Conservation (phyloP, 306 rosid species). For the Begonia peltatifolia region DNA sequence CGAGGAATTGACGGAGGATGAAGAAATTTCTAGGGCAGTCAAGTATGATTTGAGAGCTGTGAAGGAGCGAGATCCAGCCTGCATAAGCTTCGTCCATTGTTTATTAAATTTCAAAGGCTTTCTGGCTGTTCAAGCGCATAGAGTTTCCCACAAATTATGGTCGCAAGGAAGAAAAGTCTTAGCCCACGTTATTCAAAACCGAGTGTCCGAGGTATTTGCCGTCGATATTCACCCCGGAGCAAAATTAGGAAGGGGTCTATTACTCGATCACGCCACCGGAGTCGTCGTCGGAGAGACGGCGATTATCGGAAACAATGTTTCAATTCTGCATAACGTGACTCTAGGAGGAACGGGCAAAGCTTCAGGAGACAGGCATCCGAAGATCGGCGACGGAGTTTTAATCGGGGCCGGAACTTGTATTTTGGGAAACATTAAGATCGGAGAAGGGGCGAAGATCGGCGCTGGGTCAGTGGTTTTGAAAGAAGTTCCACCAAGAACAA, state of each 20-base stretch:
- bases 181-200: slow-evolving; percentile 62
- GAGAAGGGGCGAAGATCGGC: slow-evolving; percentile 80
- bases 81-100: slow-evolving; percentile 59
- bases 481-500: slow-evolving; percentile 83
- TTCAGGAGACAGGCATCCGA: slow-evolving; percentile 78
- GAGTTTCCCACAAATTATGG: slow-evolving; percentile 68
- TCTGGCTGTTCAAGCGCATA: slow-evolving; percentile 60
- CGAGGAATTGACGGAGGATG: slow-evolving; percentile 22
- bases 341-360: slow-evolving; percentile 88
- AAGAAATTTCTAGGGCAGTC: slow-evolving; percentile 23
- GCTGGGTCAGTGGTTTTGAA: slow-evolving; percentile 82
- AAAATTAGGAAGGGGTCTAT: slow-evolving; percentile 48
- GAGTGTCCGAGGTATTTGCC: slow-evolving; percentile 61
- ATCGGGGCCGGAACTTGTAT: slow-evolving; percentile 91
- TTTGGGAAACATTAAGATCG: slow-evolving; percentile 63
- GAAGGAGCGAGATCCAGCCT: slow-evolving; percentile 81
- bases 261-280: slow-evolving; percentile 89
- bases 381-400: slow-evolving; percentile 83
- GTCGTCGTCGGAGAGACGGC: slow-evolving; percentile 88
- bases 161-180: slow-evolving; percentile 31
- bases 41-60: slow-evolving; percentile 45
- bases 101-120: slow-evolving; percentile 78
- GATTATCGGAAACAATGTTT: slow-evolving; percentile 77
- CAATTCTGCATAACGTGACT: slow-evolving; percentile 76
- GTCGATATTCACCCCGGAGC: slow-evolving; percentile 96